Evolutionary conservation across 352 stramenopile genomes (phyloP), one percentile per base, ranked within the genome.

Genomic region (Phytophthora megakarya): DNA sequence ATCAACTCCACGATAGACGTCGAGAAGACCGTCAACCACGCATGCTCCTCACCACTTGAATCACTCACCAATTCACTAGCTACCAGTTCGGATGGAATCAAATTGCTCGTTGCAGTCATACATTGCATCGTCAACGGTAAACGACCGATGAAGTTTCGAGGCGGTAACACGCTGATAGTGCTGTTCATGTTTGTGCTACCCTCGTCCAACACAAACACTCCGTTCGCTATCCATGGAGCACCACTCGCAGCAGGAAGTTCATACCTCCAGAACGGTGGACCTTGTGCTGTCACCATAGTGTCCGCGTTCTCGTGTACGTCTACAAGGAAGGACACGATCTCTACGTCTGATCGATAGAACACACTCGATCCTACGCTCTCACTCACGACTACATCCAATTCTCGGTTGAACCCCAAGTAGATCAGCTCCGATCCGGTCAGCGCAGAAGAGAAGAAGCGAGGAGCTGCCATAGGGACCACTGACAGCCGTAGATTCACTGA

Each of bases 11-110:
- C 26, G 22, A 68, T 65, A 21, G 57, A 65, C 3, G 59, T 60
- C 25, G 64, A 72, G 5, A 60, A 64, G 21, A 72, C 46, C 5
- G 59, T 68, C 25, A 72, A n/a, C 51, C 51, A 67, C 19, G 43
- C 44, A 39, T 67, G 23, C 3, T 59, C 26, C 13, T 15, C 33
- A 3, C 49, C 38, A 44, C 44, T 64, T 11, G 49, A 28, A 22
- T 58, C 44, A 3, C 13, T 35, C 1, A 54, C 37, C 10, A 13
- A 5, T 16, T 68, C 51, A 55, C 49, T 53, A 10, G 37, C 9
- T 1, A 52, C 39, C 13, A 61, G 19, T 30, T 56, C 18, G 1
- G 54, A 65, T 19, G 62, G 58, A 40, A 72, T 61, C 39, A 68
- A 42, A 21, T 58, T 65, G 28, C 56, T 60, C 50, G 11, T 57